Evolutionary conservation across 2,329 filamentous ascomycete species (phyloP).

Genomic region (Esteya vermicola): DNA sequence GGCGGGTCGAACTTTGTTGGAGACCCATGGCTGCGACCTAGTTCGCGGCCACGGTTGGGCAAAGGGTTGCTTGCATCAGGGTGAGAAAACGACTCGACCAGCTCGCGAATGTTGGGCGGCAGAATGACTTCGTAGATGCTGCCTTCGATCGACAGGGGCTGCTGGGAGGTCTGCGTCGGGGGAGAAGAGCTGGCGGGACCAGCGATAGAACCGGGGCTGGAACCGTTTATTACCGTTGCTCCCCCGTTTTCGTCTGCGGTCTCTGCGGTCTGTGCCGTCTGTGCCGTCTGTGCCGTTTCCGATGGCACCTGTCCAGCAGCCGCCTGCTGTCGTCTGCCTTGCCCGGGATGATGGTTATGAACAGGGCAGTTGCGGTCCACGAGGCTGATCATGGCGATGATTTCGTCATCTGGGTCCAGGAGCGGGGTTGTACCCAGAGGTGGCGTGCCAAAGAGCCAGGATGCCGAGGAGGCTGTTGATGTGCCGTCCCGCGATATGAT

Average conservation of each 20-base stretch:
- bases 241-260: neutral
- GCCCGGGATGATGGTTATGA: neutral
- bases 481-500: neutral
- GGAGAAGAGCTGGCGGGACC: too few species aligned
- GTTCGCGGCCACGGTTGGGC: neutral
- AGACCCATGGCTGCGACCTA: neutral
- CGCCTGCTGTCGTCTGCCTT: too few species aligned
- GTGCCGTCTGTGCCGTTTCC: too few species aligned
- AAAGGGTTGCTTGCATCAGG: neutral
- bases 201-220: too few species aligned
- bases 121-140: conserved; percentile 8
- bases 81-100: conserved; percentile 5
- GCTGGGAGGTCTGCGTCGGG: neutral
- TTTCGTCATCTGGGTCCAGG: conserved; percentile 5
- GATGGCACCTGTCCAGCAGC: too few species aligned
- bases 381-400: conserved; percentile 8
- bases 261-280: neutral
- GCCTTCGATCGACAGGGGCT: too few species aligned
- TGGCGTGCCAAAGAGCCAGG: conserved; percentile 2
- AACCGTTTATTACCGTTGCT: too few species aligned
- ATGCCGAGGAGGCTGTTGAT: neutral
- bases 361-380: conserved; percentile 2
- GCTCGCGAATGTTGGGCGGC: conserved; percentile 6
- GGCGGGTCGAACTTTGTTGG: conserved; percentile 8
- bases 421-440: neutral